phyloP scores from a whole-genome alignment of 169 alveolate species.

The Babesia bigemina region DNA sequence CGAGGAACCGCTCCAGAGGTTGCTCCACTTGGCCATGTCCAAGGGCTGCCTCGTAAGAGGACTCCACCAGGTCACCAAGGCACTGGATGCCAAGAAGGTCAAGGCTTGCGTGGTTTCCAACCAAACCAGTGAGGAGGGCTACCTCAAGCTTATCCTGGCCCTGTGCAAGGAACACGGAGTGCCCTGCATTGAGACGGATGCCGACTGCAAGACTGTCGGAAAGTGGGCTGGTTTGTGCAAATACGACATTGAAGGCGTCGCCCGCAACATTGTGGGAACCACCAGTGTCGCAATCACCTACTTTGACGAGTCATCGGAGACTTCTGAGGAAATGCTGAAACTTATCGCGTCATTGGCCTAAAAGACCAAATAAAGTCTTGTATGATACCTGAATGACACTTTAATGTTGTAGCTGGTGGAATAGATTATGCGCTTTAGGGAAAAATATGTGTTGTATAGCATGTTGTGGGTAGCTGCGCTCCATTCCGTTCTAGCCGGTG shows the following conservation, averaged over 20 bases:
- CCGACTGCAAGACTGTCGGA: slow-evolving; percentile 92
- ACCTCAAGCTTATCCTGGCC: slow-evolving; percentile 91
- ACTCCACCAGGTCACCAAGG: slow-evolving; percentile 92
- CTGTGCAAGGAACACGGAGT: slow-evolving; percentile 89
- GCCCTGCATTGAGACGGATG: slow-evolving; percentile 89
- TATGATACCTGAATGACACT: background rate
- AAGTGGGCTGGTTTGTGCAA: slow-evolving; percentile 97
- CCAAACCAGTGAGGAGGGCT: slow-evolving; percentile 92
- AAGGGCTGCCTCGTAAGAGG: slow-evolving; percentile 94
- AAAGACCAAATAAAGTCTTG: background rate
- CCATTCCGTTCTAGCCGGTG: too few relatives aligned
- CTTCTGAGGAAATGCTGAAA: slow-evolving; percentile 85
- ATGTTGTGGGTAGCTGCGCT: too few relatives aligned
- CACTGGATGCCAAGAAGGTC: slow-evolving; percentile 92
- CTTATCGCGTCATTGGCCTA: slow-evolving; percentile 65
- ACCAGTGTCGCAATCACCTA: slow-evolving; percentile 93
- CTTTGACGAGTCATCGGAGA: slow-evolving; percentile 94
- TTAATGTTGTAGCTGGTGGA: slow-evolving; percentile 3
- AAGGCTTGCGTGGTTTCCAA: slow-evolving; percentile 92
- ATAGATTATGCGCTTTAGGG: background rate
- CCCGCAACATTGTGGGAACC: slow-evolving; percentile 95
- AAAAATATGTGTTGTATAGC: background rate
- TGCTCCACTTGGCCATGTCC: slow-evolving; percentile 78
- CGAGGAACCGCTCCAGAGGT: slow-evolving; percentile 55
- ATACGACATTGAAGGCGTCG: slow-evolving; percentile 91